Evolutionary conservation across 106 monocot genomes (phyloP), one percentile per base, ranked within the genome.

Genomic region (Dendrobium chrysotoxum): DNA sequence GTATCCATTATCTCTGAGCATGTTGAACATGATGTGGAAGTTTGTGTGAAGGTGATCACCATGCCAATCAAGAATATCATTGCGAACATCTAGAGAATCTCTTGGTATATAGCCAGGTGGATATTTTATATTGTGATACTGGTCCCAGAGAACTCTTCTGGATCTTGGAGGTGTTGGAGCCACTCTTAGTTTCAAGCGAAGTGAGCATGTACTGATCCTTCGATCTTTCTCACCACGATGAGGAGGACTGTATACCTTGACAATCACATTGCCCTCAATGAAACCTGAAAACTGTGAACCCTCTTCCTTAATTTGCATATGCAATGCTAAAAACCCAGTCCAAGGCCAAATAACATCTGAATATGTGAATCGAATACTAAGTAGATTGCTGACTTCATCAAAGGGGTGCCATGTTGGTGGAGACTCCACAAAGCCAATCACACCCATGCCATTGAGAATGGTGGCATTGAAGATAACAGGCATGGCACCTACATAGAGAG

Each of bases 61-160:
- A 86, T 99, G 99, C 99, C 99, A 99, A 77, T 99, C 99, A 72
- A 99, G 91, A 73, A 99, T 93, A 76, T 99, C 99, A 85, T 93
- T 99, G 40, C 94, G 91, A 66, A 99, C 99, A 86, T 95, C 95
- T 23, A 99, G 76, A 4, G 99, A 99, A 91, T 99, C 99, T 82
- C 99, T 89, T 64, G 99, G 99, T 83, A 99, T 90, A 82, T 95
- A 99, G 5, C 99, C 99, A 75, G 99, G 95, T 42, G 99, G 99
- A 53, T 99, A 99, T 58, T 99, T 99, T 35, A 99, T 95, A 40
- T 92, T 99, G 85, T 99, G 99, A 82, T 83, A 99, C 65, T 99
- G 95, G 41, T 99, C 99, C 99, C 99, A 99, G 45, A 99, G 82
- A 77, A 99, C 50, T 79, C 95, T 83, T 79, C 81, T 95, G 47